Conservation (phyloP, 2,329 filamentous ascomycete species). For the Macrophomina tecta region DNA sequence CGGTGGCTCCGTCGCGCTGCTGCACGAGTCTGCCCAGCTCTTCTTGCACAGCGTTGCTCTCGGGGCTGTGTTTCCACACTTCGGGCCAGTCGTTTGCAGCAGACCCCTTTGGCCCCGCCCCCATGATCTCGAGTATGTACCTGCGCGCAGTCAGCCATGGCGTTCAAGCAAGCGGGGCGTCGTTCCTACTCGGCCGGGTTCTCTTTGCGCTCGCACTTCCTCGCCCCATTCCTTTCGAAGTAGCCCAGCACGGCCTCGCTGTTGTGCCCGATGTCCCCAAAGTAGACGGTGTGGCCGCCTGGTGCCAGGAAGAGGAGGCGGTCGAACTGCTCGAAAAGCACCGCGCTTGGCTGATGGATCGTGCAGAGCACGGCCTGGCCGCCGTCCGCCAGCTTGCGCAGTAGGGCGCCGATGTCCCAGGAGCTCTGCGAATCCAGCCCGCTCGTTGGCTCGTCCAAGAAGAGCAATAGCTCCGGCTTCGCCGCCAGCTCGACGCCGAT, state of each 20-base stretch:
- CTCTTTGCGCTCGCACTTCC: constrained; percentile 64
- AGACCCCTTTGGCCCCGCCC: constrained; percentile 45
- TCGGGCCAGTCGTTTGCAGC: constrained; percentile 51
- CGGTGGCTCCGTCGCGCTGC: background rate
- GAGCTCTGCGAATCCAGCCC: constrained; percentile 53
- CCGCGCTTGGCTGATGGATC: constrained; percentile 51
- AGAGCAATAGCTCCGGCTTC: constrained; percentile 67
- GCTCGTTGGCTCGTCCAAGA: constrained; percentile 63
- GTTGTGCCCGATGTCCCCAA: constrained; percentile 53
- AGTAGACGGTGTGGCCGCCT: constrained; percentile 47
- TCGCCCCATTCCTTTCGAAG: constrained; percentile 70
- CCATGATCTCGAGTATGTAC: constrained; percentile 66
- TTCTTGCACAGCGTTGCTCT: constrained; percentile 38
- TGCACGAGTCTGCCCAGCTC: constrained; percentile 36
- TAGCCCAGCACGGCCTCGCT: constrained; percentile 50
- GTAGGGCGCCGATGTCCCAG: constrained; percentile 67
- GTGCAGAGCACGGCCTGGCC: constrained; percentile 56
- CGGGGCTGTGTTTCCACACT: constrained; percentile 44
- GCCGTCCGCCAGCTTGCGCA: constrained; percentile 63
- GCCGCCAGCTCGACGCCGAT: constrained; percentile 76
- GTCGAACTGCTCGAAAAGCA: constrained; percentile 55
- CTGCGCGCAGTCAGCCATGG: background rate
- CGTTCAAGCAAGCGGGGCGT: background rate
- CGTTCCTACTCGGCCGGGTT: constrained; percentile 69
- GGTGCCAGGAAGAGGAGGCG: constrained; percentile 52